Conservation (phyloP, 1,284 basidiomycete genomes). For the Ceratobasidium sp. region DNA sequence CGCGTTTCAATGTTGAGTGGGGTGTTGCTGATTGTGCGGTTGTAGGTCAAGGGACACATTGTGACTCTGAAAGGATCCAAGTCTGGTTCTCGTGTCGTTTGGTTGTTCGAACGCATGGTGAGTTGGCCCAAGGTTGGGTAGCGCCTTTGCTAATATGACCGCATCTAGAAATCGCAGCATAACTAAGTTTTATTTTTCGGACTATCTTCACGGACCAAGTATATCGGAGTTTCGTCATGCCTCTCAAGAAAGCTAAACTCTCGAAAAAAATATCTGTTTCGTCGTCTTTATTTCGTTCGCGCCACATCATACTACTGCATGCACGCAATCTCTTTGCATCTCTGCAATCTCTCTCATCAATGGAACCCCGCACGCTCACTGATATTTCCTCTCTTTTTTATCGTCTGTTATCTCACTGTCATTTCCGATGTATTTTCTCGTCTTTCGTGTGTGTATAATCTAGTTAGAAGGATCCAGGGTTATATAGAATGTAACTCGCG, state of each 20-base stretch:
- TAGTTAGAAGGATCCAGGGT: neutral
- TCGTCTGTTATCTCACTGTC: constrained; percentile 26
- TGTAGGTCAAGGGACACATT: constrained; percentile 78
- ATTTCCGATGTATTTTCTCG: constrained; percentile 31
- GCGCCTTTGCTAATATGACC: neutral
- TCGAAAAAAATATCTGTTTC: constrained; percentile 7
- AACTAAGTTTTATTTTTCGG: constrained; percentile 32
- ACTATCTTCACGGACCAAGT: constrained; percentile 42
- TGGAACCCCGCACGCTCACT: neutral
- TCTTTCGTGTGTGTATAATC: neutral
- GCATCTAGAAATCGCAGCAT: constrained; percentile 44
- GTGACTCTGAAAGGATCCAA: constrained; percentile 87
- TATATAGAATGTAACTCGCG: neutral
- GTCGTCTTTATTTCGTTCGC: constrained; percentile 11
- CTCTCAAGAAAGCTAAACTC: constrained; percentile 11
- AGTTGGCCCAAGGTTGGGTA: constrained; percentile 55
- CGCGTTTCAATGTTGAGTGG: neutral
- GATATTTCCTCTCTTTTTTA: constrained; percentile 12
- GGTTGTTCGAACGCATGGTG: constrained; percentile 73
- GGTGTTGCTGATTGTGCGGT: neutral
- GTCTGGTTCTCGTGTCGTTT: constrained; percentile 87
- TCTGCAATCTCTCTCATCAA: constrained; percentile 14
- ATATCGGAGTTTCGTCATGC: constrained; percentile 19
- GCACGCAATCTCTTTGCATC: neutral
- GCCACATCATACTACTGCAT: constrained; percentile 14